Evolutionary conservation across 116 monocot species (phyloP), one percentile per base, ranked within the genome.

Genomic region (Cymodocea nodosa): DNA sequence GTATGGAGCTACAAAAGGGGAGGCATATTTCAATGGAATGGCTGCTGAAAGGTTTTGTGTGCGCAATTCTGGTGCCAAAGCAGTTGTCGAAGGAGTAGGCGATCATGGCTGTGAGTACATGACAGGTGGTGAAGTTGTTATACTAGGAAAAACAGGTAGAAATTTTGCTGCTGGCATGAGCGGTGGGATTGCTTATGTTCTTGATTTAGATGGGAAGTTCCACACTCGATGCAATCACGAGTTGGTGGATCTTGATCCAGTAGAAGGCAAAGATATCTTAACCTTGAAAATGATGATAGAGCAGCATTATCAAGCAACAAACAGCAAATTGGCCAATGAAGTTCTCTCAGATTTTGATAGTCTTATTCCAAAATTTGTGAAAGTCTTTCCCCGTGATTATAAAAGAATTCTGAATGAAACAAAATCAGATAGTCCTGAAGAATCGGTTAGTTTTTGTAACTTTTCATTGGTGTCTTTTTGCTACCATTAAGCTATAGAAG

Each of bases 111-210:
- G 98, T 68, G 98, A 98, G 74, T 98, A 98, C 56, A 98, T 98
- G 98, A 98, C 98, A 36, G 98, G 92, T 39, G 98, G 98, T 51
- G 75, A 75, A 69, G 92, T 82, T 56, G 92, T 92, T 39, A 79
- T 98, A 37, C 79, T 98, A 23, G 98, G 98, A 3, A 89, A 82
- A 78, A 98, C 98, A 62, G 98, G 98, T 30, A 78, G 98, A 50
- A 98, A 98, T 74, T 98, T 98, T 77, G 98, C 92, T 37, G 98
- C 98, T 56, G 98, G 98, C 4, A 98, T 98, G 98, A 98, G 98
- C 67, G 98, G 98, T 64, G 98, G 98, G 70, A 50, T 89, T 59
- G 98, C 98, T 51, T 98, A 82, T 74, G 92, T 98, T 69, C 77
- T 84, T 71, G 86, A 98, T 72, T 69, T 86, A 30, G 98, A 98